phyloP scores from a whole-genome alignment of 495 filamentous ascomycete genomes.

The Penicillium nucicola region DNA sequence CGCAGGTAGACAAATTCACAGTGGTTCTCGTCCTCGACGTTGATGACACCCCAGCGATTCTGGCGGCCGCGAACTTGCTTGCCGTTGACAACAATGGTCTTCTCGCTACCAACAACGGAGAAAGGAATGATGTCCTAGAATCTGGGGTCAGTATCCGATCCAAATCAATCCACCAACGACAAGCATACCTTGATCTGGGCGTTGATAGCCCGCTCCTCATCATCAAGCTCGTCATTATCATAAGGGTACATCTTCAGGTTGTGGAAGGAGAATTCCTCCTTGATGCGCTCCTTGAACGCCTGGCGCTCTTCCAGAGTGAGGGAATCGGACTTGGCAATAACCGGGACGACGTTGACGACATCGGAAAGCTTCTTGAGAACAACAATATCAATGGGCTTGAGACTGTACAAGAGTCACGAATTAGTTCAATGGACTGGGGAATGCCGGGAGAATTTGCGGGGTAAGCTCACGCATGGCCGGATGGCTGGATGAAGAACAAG shows the following conservation, averaged over 20 bases:
- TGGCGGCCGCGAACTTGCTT: slow-evolving; percentile 97
- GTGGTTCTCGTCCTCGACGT: slow-evolving; percentile 98
- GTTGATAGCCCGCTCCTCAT: slow-evolving; percentile 92
- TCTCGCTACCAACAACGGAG: slow-evolving; percentile 96
- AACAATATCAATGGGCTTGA: slow-evolving; percentile 99
- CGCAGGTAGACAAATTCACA: slow-evolving; percentile 98
- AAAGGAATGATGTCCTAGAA: slow-evolving; percentile 93
- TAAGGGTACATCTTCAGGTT: slow-evolving; percentile 99
- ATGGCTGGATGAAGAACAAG: slow-evolving; percentile 99
- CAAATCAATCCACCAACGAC: not conserved
- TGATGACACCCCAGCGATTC: slow-evolving; percentile 99
- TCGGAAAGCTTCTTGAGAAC: slow-evolving; percentile 98
- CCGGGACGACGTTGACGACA: slow-evolving; percentile 97
- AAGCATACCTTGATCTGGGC: slow-evolving; percentile 84
- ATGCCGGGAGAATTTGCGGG: not conserved
- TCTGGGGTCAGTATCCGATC: not conserved
- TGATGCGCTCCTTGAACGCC: slow-evolving; percentile 98
- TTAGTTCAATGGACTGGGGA: not conserved
- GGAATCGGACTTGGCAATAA: slow-evolving; percentile 97
- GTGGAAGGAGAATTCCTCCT: slow-evolving; percentile 99
- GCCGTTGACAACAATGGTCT: slow-evolving; percentile 94
- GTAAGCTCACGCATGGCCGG: slow-evolving; percentile 75
- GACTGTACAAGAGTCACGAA: slow-evolving; percentile 29
- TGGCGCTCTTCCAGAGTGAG: slow-evolving; percentile 92
- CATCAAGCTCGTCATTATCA: slow-evolving; percentile 97